Percentiles rank a stretch among this genome's conserved stretches.
Evolutionary conservation across 331 rosid genomes (phyloP).

Genomic region (Rhamnella rubrinervis): DNA sequence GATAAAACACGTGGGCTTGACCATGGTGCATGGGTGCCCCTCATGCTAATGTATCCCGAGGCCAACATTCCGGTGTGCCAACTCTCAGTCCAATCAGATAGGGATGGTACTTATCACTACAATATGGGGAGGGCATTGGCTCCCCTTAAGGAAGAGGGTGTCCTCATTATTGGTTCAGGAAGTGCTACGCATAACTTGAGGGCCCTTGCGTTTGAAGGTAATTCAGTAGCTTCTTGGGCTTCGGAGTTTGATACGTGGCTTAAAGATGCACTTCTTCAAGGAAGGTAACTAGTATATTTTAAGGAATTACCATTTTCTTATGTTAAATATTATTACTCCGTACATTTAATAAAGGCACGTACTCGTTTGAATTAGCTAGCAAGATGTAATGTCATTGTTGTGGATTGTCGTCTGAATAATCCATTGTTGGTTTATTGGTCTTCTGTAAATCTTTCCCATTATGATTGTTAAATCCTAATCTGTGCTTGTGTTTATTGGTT

Average conservation of each 20-base stretch:
- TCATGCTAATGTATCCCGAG: constrained; percentile 80
- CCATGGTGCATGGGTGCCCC: constrained; percentile 89
- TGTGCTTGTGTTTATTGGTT: too few relatives aligned
- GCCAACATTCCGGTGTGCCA: constrained; percentile 85
- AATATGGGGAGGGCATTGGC: constrained; percentile 75
- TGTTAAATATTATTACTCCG: not conserved
- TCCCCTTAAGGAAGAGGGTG: constrained; percentile 71
- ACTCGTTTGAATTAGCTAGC: too few relatives aligned
- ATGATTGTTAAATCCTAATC: too few relatives aligned
- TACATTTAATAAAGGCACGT: too few relatives aligned
- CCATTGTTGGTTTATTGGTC: too few relatives aligned
- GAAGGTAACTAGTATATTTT: constrained; percentile 41
- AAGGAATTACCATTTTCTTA: not conserved
- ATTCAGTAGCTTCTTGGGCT: constrained; percentile 50
- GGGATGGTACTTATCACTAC: constrained; percentile 62
- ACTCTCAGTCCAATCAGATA: constrained; percentile 58
- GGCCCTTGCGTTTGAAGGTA: not conserved
- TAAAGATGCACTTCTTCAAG: constrained; percentile 55
- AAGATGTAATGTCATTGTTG: too few relatives aligned
- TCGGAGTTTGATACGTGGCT: constrained; percentile 76
- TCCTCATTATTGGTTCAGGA: constrained; percentile 69
- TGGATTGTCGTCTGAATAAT: too few relatives aligned
- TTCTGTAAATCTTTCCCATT: too few relatives aligned
- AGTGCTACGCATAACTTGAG: constrained; percentile 78
- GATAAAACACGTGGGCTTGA: constrained; percentile 69